Base-by-base conservation (phyloP, 495 filamentous ascomycete species). In the Cairneyella variabilis region DNA sequence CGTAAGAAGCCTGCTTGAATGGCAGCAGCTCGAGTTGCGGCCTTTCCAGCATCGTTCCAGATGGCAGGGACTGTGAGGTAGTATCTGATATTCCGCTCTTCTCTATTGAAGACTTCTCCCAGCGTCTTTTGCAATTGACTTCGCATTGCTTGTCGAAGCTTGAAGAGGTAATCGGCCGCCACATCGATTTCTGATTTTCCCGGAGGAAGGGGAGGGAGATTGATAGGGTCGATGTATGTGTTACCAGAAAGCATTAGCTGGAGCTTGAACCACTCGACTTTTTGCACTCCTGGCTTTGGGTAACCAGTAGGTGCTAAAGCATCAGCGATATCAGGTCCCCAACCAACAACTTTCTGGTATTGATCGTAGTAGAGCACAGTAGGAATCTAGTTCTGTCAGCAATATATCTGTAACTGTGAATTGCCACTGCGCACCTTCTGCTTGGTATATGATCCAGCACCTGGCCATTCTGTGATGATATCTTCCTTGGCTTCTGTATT, bases 231-330 rank as follows among this genome's bases (percentile, higher is more conserved):
- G 60, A 88, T 88, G 64, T 88, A 88, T 4, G 84, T 88, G 72
- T 88, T 88, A 52, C 84, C 84, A 18, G 83, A 86, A 48, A 88
- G 70, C 84, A 88, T 88, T 39, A 88, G 74, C 71, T 88, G 84
- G 20, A 87, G 76, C 71, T 88, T 88, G 74, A 88, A 87, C 84
- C 84, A 88, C 60, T 88, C 84, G 7, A 88, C 84, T 69, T 87
- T 88, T 62, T 88, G 84, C 53, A 88, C 84, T 53, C 84, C 84
- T 8, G 82, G 82, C 71, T 87, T 88, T 48, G 84, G 84, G 65
- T 87, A 87, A 45, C 84, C 84, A 26, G 84, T 87, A 23, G 84
- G 84, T 39, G 84, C 84, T 47, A 88, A 71, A 39, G 84, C 84
- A 67, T 88, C 84, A 26, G 84, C 84, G 55, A 88, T 87, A 69